Conservation (phyloP, 2,329 filamentous ascomycete species). For the Neoarthrinium moseri region DNA sequence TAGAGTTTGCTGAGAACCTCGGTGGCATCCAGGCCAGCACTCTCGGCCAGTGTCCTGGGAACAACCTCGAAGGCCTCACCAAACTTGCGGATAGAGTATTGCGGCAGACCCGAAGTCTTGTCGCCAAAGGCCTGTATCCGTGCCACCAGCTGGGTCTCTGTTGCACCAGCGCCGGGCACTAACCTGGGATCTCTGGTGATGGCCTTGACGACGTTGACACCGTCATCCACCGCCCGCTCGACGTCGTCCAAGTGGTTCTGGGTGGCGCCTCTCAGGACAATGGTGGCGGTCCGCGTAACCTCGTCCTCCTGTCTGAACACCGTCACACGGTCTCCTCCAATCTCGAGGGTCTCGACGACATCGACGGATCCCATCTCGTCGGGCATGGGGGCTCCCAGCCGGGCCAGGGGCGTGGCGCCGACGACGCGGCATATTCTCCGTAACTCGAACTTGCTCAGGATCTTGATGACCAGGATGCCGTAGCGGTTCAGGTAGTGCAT, state of each 20-base stretch:
- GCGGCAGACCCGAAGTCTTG: slow-evolving; percentile 86
- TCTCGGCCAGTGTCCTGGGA: slow-evolving; percentile 89
- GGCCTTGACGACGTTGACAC: slow-evolving; percentile 97
- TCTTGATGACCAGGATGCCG: slow-evolving; percentile 93
- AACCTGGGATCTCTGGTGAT: slow-evolving; percentile 91
- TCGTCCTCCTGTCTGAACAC: slow-evolving; percentile 97
- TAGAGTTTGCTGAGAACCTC: slow-evolving; percentile 91
- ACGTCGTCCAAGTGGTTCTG: slow-evolving; percentile 98
- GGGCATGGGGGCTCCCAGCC: slow-evolving; percentile 97
- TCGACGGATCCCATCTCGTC: slow-evolving; percentile 97
- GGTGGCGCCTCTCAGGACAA: slow-evolving; percentile 91
- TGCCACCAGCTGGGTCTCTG: slow-evolving; percentile 91
- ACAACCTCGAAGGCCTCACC: slow-evolving; percentile 98
- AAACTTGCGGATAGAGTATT: slow-evolving; percentile 97
- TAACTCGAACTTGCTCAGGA: slow-evolving; percentile 97
- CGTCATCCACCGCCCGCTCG: slow-evolving; percentile 95
- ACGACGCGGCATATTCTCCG: slow-evolving; percentile 93
- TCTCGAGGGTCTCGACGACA: slow-evolving; percentile 94
- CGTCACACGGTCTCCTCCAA: slow-evolving; percentile 95
- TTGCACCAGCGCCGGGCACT: slow-evolving; percentile 90
- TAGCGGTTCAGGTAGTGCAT: slow-evolving; percentile 98
- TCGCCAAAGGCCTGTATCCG: slow-evolving; percentile 88
- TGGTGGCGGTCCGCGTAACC: slow-evolving; percentile 85
- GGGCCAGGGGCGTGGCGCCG: slow-evolving; percentile 91
- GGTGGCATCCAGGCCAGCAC: slow-evolving; percentile 93